Conservation (phyloP, 208 protist genomes). For the Wallacemonas rigidus region DNA sequence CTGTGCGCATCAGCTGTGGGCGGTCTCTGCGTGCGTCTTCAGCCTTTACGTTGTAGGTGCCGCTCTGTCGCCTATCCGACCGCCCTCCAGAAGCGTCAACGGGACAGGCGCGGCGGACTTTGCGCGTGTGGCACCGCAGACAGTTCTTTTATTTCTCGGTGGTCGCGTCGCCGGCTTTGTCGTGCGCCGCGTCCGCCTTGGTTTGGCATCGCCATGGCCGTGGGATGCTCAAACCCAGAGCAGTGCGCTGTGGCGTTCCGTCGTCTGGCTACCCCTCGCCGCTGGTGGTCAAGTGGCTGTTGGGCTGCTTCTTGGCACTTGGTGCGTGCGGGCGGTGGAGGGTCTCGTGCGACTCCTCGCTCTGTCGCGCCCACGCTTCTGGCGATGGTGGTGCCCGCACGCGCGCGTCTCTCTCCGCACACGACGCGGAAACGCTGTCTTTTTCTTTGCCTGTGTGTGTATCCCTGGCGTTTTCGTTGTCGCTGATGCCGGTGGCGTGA, state of each 20-base stretch:
- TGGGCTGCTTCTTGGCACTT: neutral
- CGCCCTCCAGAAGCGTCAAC: too few species aligned
- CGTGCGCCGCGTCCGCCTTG: neutral
- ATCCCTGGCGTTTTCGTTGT: neutral
- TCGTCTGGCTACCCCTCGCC: neutral
- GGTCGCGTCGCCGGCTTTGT: conserved; percentile 18
- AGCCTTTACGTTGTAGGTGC: neutral
- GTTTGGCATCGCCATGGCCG: neutral
- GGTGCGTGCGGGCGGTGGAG: neutral
- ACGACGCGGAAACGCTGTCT: neutral
- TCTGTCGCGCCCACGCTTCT: neutral
- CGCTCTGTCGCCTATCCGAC: neutral
- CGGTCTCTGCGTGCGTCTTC: conserved; percentile 12
- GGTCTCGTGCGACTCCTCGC: neutral
- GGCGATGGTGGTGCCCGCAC: neutral
- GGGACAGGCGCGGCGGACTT: neutral
- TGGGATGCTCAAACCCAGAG: neutral
- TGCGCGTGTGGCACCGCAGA: neutral
- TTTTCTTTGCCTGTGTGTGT: neutral
- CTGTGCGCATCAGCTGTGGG: conserved; percentile 18
- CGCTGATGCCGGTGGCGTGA: neutral
- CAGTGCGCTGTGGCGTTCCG: neutral
- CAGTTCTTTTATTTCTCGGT: conserved; percentile 12
- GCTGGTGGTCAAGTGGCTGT: neutral
- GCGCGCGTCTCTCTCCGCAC: neutral